A percentile compares a stretch with the other conserved stretches of the same genome.
Evolutionary conservation across 2,329 filamentous ascomycete genomes (phyloP).

Genomic region (Clarireedia hainanense): DNA sequence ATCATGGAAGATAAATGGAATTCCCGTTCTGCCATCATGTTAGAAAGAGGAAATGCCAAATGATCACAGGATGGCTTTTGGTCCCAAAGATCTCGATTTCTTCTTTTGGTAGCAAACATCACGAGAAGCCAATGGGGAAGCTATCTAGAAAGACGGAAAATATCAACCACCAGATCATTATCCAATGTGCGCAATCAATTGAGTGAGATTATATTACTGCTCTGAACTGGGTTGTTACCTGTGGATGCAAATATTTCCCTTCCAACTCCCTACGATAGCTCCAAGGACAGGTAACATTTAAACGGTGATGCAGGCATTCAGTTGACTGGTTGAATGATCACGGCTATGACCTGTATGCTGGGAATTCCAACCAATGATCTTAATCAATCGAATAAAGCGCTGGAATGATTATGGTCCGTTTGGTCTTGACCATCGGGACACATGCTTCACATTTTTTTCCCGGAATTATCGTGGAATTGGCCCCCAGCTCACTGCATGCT

Average conservation of each 20-base stretch:
- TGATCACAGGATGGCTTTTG: constrained; percentile 7
- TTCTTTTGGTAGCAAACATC: not conserved
- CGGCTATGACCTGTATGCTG: not conserved
- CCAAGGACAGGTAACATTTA: not conserved
- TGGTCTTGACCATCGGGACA: not conserved
- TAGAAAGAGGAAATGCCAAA: not conserved
- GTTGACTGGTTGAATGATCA: not conserved
- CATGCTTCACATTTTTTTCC: constrained; percentile 1
- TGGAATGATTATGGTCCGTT: not conserved
- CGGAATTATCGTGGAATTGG: constrained; percentile 6
- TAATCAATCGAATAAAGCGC: not conserved
- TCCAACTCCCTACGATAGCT: not conserved
- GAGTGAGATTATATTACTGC: not conserved
- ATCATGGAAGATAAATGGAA: not conserved
- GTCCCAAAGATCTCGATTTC: constrained; percentile 4
- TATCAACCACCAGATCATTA: not conserved
- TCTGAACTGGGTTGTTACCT: not conserved
- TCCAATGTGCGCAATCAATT: not conserved
- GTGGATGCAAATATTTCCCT: constrained; percentile 1
- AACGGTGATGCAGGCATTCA: not conserved
- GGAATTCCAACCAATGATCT: not conserved
- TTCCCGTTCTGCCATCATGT: not conserved
- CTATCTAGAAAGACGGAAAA: no score
- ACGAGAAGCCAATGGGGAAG: not conserved
- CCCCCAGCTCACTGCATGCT: constrained; percentile 8